Conservation (phyloP, 1,284 basidiomycete genomes). For the Sporisorium sorghi region DNA sequence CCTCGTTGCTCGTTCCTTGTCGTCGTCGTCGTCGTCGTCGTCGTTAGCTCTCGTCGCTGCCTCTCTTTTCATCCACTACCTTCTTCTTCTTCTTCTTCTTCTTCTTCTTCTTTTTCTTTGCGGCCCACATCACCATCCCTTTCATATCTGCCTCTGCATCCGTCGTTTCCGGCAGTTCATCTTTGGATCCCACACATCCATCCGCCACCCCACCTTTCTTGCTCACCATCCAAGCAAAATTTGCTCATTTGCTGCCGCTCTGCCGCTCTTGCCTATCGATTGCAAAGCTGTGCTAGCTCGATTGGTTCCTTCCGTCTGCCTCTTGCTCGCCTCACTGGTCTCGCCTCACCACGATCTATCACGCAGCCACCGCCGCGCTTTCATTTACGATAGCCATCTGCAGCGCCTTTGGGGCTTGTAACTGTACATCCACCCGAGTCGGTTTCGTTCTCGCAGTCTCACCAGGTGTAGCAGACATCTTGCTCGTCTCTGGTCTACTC, state of each 20-base stretch:
- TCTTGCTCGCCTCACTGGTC: not conserved
- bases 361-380: not conserved
- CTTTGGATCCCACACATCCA: not conserved
- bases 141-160: not conserved
- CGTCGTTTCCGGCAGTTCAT: conserved; percentile 1
- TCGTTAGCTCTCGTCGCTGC: not conserved
- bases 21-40: conserved; percentile 1
- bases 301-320: too few species aligned
- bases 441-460: not conserved
- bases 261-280: not conserved
- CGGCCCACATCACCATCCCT: not conserved
- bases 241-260: not conserved
- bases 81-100: not conserved
- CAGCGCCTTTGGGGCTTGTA: not conserved
- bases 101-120: not conserved
- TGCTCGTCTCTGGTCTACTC: not conserved
- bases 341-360: too few species aligned
- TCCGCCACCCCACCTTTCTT: not conserved
- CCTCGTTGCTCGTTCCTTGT: too few species aligned
- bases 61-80: too few species aligned
- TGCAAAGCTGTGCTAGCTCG: not conserved
- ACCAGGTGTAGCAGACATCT: not conserved
- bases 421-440: not conserved
- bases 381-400: not conserved
- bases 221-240: not conserved